phyloP scores from a whole-genome alignment of 2,329 filamentous ascomycete genomes.

The Dichotomopilus funicola region DNA sequence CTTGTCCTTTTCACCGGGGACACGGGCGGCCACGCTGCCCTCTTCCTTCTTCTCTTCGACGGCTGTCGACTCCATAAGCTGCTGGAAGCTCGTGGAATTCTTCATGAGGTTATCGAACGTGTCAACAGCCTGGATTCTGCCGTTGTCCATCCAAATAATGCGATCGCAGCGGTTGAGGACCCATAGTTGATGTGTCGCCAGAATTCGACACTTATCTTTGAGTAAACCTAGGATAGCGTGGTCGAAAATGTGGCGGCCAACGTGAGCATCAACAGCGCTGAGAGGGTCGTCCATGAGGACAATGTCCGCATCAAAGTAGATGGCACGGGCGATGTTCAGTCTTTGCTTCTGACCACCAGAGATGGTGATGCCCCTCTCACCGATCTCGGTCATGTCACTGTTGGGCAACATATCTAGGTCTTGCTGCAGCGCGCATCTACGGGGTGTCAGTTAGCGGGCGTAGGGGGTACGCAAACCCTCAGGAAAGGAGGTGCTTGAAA shows the following conservation, averaged over 20 bases:
- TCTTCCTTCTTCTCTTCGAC: constrained; percentile 58
- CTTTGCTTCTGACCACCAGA: constrained; percentile 94
- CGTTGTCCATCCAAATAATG: constrained; percentile 88
- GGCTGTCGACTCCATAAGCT: constrained; percentile 79
- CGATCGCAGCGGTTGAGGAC: constrained; percentile 85
- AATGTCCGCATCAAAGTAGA: constrained; percentile 63
- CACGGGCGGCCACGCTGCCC: constrained; percentile 36
- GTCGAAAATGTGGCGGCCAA: constrained; percentile 77
- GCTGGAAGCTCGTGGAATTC: constrained; percentile 68
- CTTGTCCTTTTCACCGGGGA: constrained; percentile 31
- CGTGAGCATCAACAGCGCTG: constrained; percentile 63
- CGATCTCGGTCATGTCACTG: constrained; percentile 86
- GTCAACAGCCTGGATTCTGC: constrained; percentile 75
- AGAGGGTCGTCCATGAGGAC: constrained; percentile 65
- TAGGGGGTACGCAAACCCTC: too few relatives aligned
- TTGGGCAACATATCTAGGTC: constrained; percentile 92
- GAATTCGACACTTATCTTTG: constrained; percentile 79
- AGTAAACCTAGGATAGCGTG: constrained; percentile 86
- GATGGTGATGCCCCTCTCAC: constrained; percentile 90
- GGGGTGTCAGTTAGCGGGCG: neutral
- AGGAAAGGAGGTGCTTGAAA: neutral
- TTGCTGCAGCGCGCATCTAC: constrained; percentile 68
- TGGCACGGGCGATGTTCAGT: constrained; percentile 82
- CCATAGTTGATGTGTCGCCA: constrained; percentile 93
- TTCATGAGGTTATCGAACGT: constrained; percentile 86